Conservation (phyloP, 2,329 filamentous ascomycete genomes). For the Rhynchosporium secalis region DNA sequence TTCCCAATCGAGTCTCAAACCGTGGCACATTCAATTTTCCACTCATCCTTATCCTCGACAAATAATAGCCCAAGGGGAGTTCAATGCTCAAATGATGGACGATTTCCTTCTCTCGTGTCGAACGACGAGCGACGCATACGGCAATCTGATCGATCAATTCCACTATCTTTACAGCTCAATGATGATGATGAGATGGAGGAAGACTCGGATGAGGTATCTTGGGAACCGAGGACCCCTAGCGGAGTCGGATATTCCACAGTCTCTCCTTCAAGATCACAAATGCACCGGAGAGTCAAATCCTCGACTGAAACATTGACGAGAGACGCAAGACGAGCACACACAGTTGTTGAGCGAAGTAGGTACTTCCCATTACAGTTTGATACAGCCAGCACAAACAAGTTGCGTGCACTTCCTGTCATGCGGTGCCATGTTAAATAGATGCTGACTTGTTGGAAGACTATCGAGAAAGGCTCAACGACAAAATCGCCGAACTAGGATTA, state of each 20-base stretch:
- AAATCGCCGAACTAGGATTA: constrained; percentile 29
- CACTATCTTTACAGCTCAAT: constrained; percentile 2
- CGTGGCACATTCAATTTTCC: not conserved
- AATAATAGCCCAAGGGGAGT: constrained; percentile 5
- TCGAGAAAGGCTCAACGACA: constrained; percentile 32
- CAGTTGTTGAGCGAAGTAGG: too few relatives aligned
- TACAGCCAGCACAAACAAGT: not conserved
- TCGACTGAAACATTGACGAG: constrained; percentile 18
- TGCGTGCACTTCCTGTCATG: not conserved
- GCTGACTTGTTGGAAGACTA: constrained; percentile 22
- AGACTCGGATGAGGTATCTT: constrained; percentile 8
- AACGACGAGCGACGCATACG: constrained; percentile 2
- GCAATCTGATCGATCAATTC: not conserved
- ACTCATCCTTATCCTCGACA: not conserved
- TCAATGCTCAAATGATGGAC: constrained; percentile 3
- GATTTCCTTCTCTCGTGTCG: not conserved
- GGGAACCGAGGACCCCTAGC: constrained; percentile 6
- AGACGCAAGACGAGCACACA: constrained; percentile 16
- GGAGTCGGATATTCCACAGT: not conserved
- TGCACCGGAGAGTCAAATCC: constrained; percentile 14
- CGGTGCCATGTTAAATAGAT: not conserved
- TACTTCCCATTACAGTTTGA: not conserved
- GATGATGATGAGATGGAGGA: constrained; percentile 12
- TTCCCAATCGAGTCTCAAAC: not conserved
- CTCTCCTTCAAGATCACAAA: not conserved